Evolutionary conservation across 164 flowering plant genomes (phyloP), one percentile per base, ranked within the genome.

Genomic region (Malania oleifera): DNA sequence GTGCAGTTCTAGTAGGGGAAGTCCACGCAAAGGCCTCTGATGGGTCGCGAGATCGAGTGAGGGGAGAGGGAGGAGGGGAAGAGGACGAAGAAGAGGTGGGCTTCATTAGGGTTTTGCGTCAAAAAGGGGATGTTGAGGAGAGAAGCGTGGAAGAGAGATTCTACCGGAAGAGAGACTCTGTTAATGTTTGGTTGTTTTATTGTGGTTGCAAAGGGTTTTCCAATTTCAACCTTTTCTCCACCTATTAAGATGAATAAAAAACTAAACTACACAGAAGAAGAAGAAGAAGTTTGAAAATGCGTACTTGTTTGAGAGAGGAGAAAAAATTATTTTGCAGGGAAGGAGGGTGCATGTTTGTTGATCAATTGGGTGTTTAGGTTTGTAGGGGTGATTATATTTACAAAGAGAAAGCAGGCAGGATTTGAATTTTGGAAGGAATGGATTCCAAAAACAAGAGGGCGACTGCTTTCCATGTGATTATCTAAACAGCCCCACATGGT

Each of bases 1-100:
- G 93, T 76, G 10, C 79, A 83, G 73, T 89, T 80, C 96, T 93
- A 89, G 76, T 69, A 89, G 4, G 93, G 89, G 54, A 57, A 57
- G 8, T 61, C 40, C 25, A 29, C 27, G 0, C 87, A 75, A 38
- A 83, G 49, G 17, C 63, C 64, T 1, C 70, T 61, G 57, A 89
- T 66, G 10, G 58, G 48, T 2, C 84, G 82, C 14, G 83, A 56
- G 22, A 73, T 35, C 3, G 81, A 60, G 52, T 87, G 83, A 6
- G 76, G 41, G 56, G 81, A 62, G 59, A 47, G 25, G 24, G 51
- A 59, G 37, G 75, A 48, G 41, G 79, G 48, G 70, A 79, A 70
- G 23, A 85, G 79, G 46, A 89, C 28, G 80, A 80, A 78, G 75
- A 82, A 89, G 58, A 89, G 77, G 70, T 86, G 84, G 28, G 96